These are phyloP conservation scores for Pichia inconspicua DNA, from an alignment of 1,139 yeast genomes.

Conservation along the genomic window DNA sequence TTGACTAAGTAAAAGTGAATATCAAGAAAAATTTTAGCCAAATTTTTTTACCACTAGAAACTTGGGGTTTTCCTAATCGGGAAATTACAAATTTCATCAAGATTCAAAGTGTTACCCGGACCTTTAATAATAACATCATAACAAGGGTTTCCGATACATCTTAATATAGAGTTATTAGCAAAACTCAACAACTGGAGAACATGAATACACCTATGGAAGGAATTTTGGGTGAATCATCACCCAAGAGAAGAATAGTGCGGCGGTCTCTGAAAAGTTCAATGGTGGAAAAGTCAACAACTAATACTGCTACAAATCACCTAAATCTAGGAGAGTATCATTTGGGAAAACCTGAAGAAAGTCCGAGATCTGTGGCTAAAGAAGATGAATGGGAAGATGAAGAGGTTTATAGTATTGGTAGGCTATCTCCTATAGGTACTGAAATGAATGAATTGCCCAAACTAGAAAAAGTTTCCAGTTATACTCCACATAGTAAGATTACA, in stretches of 20 bases:
- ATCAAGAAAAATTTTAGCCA: not conserved
- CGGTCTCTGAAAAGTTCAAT: not conserved
- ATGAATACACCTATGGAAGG: not conserved
- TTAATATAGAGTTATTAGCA: not conserved
- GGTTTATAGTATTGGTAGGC: not conserved
- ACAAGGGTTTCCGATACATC: not conserved
- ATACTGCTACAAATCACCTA: not conserved
- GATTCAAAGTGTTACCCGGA: not conserved
- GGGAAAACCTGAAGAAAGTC: not conserved
- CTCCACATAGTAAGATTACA: not conserved
- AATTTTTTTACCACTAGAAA: too few species aligned
- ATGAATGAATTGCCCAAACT: not conserved
- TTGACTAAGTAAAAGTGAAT: not conserved
- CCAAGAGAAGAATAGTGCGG: not conserved
- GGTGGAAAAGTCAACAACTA: not conserved
- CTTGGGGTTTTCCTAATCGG: not conserved
- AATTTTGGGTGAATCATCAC: conserved; percentile 9
- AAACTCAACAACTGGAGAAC: not conserved
- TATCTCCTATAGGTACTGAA: not conserved
- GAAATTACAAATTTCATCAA: not conserved
- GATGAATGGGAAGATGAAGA: not conserved
- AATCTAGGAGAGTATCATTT: not conserved
- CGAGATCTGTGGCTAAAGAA: not conserved
- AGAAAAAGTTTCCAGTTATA: conserved; percentile 4
- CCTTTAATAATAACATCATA: not conserved